These are phyloP conservation scores for rapeseed (Brassica napus) DNA, from an alignment of 345 rosid genomes.

Conservation along the genomic window DNA sequence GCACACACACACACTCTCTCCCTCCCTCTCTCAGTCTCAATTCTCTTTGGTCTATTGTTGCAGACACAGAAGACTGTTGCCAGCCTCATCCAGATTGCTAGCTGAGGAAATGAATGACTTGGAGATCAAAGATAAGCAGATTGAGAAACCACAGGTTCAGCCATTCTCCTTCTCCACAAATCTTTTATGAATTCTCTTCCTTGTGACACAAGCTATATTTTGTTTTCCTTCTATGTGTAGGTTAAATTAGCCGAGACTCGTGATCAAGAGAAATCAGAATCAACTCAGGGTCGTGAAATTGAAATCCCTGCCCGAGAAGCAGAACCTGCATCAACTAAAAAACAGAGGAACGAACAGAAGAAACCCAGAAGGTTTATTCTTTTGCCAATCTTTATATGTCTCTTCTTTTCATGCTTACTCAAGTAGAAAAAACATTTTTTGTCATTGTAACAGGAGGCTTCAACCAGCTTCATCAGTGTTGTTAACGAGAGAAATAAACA, in stretches of 20 bases:
- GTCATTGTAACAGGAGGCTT: conserved; percentile 59
- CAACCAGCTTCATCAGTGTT: conserved; percentile 71
- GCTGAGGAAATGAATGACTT: conserved; percentile 54
- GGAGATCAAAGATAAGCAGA: conserved; percentile 50
- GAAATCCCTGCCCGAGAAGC: conserved; percentile 22
- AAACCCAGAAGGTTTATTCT: conserved; percentile 39
- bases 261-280: conserved; percentile 14
- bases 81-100: conserved; percentile 56
- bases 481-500: conserved; percentile 62
- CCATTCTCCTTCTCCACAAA: conserved; percentile 18
- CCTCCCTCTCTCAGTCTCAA: neutral
- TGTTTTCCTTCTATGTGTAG: conserved; percentile 5
- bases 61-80: conserved; percentile 65
- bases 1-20: too few species aligned
- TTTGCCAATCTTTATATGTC: neutral
- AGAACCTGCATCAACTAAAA: conserved; percentile 35
- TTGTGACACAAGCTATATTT: neutral
- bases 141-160: conserved; percentile 61
- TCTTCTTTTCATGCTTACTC: neutral
- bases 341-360: conserved; percentile 28
- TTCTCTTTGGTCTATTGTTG: conserved; percentile 12
- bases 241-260: neutral
- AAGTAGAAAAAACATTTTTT: neutral
- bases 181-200: neutral
- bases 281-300: neutral